Evolutionary conservation across 768 basidiomycete species (phyloP), one percentile per base, ranked within the genome.

Genomic region (Russula vinacea): DNA sequence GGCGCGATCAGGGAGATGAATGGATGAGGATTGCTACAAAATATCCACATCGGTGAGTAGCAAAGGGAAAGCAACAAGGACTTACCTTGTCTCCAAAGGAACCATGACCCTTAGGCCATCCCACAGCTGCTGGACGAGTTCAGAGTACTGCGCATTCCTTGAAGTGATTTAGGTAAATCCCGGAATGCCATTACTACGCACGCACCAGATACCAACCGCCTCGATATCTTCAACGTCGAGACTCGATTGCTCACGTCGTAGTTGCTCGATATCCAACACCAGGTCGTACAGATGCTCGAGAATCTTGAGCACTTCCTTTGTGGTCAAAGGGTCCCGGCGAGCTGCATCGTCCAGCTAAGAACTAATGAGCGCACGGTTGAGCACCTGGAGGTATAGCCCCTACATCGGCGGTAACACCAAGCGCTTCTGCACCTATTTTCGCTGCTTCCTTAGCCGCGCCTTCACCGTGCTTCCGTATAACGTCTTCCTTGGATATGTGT

Each of bases 1-100:
- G 92, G 88, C 22, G 81, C 83, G 54, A 99, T 82, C 39, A 99
- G 81, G 3, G 95, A 94, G 68, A 99, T 87, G 78, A 99, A 98
- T 2, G 97, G 97, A 77, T 99, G 97, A 3, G 96, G 96, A 67
- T 90, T 82, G 73, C 95, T 95, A 68, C 1, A 53, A 54, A 5
- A 45, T 24, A 44, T 26, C 11, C 32, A 22, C 17, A 19, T 62
- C 44, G 58, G 29, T 11, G 13, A 42, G 35, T 22, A 40, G 24
- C 11, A 7, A 35, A 32, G 17, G 29, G 39, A 10, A 16, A 35
- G 35, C 10, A 19, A 6, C 42, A 32, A 33, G 45, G 0, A 67
- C 78, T 44, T 66, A 93, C 94, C 94, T 94, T n/a, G 90, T 89
- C 72, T 94, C 94, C 19, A 98, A 82, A 45, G 94, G 93, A 5